These are phyloP conservation scores for Styphnolobium japonicum DNA, from an alignment of 306 rosid species.

Conservation along the genomic window DNA sequence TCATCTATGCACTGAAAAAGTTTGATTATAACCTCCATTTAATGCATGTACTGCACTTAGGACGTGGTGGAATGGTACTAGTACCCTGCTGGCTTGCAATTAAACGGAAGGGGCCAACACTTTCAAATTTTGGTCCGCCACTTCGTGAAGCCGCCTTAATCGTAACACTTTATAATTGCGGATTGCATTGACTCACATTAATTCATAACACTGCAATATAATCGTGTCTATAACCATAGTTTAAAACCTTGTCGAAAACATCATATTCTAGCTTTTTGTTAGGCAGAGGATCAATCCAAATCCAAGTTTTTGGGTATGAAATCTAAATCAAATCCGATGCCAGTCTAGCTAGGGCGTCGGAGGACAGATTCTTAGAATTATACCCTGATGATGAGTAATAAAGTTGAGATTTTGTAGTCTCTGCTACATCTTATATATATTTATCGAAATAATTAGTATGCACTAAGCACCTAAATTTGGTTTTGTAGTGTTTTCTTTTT, in stretches of 20 bases:
- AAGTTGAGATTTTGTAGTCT: background rate
- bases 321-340: background rate
- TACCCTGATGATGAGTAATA: background rate
- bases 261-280: background rate
- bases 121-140: too few species aligned
- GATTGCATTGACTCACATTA: too few species aligned
- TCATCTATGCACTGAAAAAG: background rate
- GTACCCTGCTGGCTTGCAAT: background rate
- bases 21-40: slow-evolving; percentile 10
- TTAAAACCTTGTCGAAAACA: too few species aligned
- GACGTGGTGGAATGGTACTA: background rate
- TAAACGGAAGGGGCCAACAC: background rate
- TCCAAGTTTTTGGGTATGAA: background rate
- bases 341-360: background rate
- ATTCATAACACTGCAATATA: too few species aligned
- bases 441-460: too few species aligned
- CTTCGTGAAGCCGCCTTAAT: too few species aligned
- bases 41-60: background rate
- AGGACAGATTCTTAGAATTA: background rate
- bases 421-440: too few species aligned
- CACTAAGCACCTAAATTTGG: too few species aligned
- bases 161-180: too few species aligned
- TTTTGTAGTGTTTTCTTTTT: too few species aligned
- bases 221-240: too few species aligned
- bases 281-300: background rate